A percentile compares a stretch with the other conserved stretches of the same genome.
Conservation (phyloP, 805 yeast species). For the Yarrowia keelungensis region DNA sequence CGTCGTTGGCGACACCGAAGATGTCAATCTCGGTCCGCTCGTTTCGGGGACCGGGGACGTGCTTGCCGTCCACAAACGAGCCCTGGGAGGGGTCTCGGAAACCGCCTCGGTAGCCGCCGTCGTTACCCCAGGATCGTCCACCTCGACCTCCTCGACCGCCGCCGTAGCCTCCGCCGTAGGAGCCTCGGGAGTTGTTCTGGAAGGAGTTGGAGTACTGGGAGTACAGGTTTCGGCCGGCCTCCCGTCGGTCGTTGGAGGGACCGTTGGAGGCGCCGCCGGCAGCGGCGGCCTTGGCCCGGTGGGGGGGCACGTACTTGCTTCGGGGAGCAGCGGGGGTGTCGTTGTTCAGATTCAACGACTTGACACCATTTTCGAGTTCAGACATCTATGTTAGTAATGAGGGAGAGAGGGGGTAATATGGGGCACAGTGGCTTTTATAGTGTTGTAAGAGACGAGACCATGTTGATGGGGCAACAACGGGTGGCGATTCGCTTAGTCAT, state of each 20-base stretch:
- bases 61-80: constrained; percentile 84
- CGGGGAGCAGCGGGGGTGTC: constrained; percentile 36
- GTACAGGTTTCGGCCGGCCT: constrained; percentile 41
- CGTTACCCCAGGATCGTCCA: constrained; percentile 45
- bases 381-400: constrained; percentile 32
- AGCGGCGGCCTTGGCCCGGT: constrained; percentile 39
- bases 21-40: constrained; percentile 75
- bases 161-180: constrained; percentile 48
- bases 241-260: constrained; percentile 20
- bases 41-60: constrained; percentile 78
- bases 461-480: too few species aligned
- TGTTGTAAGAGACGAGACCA: not conserved
- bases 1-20: constrained; percentile 79
- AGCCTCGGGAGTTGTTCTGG: constrained; percentile 44
- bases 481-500: too few species aligned
- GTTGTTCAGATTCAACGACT: constrained; percentile 39
- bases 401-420: not conserved
- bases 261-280: constrained; percentile 7
- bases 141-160: constrained; percentile 48
- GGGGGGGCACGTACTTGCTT: constrained; percentile 39
- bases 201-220: constrained; percentile 44
- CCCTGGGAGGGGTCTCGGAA: constrained; percentile 67
- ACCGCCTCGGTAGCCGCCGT: constrained; percentile 48
- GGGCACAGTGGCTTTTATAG: not conserved
- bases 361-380: constrained; percentile 38